These are phyloP conservation scores for Neofusicoccum parvum DNA, from an alignment of 2,329 filamentous ascomycete genomes.

Conservation along the genomic window DNA sequence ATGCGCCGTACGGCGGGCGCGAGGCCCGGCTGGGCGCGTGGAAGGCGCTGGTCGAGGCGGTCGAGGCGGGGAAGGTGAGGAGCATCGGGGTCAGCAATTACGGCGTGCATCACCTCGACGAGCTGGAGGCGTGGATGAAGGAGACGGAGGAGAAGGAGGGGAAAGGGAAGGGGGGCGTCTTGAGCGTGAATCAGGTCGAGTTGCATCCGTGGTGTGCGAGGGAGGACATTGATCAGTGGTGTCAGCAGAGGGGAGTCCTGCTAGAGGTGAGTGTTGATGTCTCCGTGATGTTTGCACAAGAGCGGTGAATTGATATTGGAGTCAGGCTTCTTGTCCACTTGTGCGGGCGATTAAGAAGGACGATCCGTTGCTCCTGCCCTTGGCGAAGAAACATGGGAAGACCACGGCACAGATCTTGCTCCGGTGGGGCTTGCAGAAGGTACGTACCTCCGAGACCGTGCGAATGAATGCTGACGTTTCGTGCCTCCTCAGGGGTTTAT, in stretches of 20 bases:
- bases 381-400: conserved; percentile 61
- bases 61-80: conserved; percentile 53
- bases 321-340: conserved; percentile 49
- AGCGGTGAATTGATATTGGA: not conserved
- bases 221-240: conserved; percentile 80
- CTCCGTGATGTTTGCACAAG: not conserved
- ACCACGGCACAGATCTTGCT: conserved; percentile 61
- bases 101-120: conserved; percentile 57
- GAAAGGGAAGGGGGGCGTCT: conserved; percentile 60
- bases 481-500: conserved; percentile 55
- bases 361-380: conserved; percentile 53
- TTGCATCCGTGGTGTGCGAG: conserved; percentile 85
- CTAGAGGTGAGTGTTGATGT: conserved; percentile 36
- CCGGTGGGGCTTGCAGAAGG: conserved; percentile 60
- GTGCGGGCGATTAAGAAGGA: conserved; percentile 51
- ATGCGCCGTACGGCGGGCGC: conserved; percentile 56
- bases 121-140: conserved; percentile 56
- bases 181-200: conserved; percentile 81
- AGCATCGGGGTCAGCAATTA: conserved; percentile 59
- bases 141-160: conserved; percentile 64
- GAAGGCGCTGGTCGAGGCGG: conserved; percentile 57
- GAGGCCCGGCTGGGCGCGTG: conserved; percentile 54
- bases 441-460: conserved; percentile 26
- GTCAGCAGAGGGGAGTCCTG: conserved; percentile 55
- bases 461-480: too few relatives aligned